Base-by-base conservation (phyloP, 768 basidiomycete genomes). In the Trichaptum fuscoviolaceum region DNA sequence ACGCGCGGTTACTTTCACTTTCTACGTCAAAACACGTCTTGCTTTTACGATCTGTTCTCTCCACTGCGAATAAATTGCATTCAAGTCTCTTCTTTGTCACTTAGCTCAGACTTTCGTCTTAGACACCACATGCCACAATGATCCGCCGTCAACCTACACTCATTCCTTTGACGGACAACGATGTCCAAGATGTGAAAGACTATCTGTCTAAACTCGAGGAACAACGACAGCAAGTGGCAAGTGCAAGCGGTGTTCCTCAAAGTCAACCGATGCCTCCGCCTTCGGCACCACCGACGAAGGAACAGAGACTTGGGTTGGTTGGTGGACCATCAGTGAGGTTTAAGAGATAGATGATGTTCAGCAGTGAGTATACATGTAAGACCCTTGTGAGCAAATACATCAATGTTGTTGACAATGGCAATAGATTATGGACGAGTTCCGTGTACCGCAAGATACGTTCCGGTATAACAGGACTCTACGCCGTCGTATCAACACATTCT, bases 161-260 rank as follows among this genome's bases (percentile, higher is more conserved):
- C 65, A 90, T 94, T 69, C 84, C 83, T 30, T 86, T 94, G 85
- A 85, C 80, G 67, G 91, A 93, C 74, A 75, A 81, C 24, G 92
- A 93, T 74, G 88, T 94, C 30, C 89, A 93, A 78, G 91, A 92
- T 68, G 80, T 93, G 57, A 86, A 91, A 57, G 85, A 88, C 12
- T 52, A 52, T 20, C 42, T 52, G 6, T 20, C 15, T 20, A 52
- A 52, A 20, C 5, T 52, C 15, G 42, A 52, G 42, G 15, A 52
- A 52, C 42, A 52, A 12, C 42, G 42, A 52, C 42, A 52, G 20
- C 42, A 52, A 52, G 20, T 52, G 42, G 42, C 12, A 20, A 5
- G 15, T 20, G 42, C 20, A 20, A 20, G 3, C 42, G 42, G 15
- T 52, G 42, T 12, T 20, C 15, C 42, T 12, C 42, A 52, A 12